Conservation (phyloP, 192 early-diverging fungal species). For the Spinellus fusiger region DNA sequence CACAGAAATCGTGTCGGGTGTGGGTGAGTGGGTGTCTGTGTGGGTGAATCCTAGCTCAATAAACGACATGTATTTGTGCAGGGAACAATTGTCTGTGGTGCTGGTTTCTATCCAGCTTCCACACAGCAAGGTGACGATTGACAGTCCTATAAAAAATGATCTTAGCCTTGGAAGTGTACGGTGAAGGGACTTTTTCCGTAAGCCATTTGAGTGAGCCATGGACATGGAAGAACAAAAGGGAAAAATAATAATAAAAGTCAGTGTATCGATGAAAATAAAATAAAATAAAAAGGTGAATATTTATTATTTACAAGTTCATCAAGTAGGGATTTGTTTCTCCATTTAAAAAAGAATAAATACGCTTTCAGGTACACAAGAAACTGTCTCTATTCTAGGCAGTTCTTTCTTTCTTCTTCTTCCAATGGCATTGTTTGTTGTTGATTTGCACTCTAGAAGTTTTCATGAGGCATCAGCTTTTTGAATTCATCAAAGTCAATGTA, state of each 20-base stretch:
- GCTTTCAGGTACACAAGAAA: not conserved
- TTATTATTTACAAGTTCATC: not conserved
- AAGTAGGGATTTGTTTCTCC: not conserved
- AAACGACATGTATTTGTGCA: not conserved
- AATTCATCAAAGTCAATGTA: slow-evolving; percentile 35
- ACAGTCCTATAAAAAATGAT: not conserved
- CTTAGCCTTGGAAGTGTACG: no score
- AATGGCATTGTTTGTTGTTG: not conserved
- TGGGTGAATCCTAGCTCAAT: not conserved
- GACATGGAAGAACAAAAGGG: not conserved
- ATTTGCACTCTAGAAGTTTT: not conserved
- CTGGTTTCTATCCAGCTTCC: not conserved
- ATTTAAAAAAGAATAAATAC: not conserved
- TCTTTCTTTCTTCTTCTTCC: not conserved
- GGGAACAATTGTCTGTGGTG: not conserved
- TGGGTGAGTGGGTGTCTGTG: not conserved
- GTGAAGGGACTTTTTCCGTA: no score
- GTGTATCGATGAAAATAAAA: not conserved
- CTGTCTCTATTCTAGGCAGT: not conserved
- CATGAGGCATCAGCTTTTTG: slow-evolving; percentile 17
- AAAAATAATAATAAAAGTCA: not conserved
- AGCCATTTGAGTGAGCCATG: not conserved
- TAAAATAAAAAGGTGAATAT: not conserved
- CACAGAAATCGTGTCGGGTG: not conserved
- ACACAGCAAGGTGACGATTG: not conserved